Evolutionary conservation across 2,329 filamentous ascomycete species (phyloP).

Genomic region (Celoporthe dispersa): DNA sequence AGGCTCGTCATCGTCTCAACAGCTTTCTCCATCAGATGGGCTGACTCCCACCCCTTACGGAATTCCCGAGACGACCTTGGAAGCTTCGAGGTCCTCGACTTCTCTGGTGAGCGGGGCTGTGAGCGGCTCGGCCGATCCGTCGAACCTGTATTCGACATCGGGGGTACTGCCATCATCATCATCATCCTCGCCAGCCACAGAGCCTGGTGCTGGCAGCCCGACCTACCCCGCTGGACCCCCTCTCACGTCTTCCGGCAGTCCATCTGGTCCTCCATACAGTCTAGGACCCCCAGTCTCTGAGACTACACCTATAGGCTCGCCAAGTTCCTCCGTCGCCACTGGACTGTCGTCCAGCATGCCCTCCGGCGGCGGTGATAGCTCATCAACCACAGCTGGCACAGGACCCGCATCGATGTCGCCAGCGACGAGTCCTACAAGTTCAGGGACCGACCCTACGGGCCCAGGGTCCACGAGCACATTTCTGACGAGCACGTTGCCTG

Average conservation of each 20-base stretch:
- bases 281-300: neutral
- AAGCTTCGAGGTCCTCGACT: neutral
- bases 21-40: neutral
- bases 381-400: neutral
- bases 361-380: neutral
- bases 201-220: neutral
- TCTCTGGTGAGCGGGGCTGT: neutral
- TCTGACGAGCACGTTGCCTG: slow-evolving; percentile 2
- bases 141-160: slow-evolving; percentile 1
- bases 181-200: neutral
- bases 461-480: slow-evolving; percentile 15
- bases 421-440: slow-evolving; percentile 10
- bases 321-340: neutral
- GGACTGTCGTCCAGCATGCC: neutral
- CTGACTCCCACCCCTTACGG: slow-evolving; percentile 9
- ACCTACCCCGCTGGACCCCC: neutral
- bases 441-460: slow-evolving; percentile 1
- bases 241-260: neutral
- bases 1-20: slow-evolving; percentile 6
- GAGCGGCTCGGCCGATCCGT: slow-evolving; percentile 6
- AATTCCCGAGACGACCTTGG: neutral
- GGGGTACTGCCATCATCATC: neutral
- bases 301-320: neutral
- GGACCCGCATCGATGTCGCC: slow-evolving; percentile 2
- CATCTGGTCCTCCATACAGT: neutral